Conservation (phyloP, 768 basidiomycete genomes). For the Boletus subparvulus region DNA sequence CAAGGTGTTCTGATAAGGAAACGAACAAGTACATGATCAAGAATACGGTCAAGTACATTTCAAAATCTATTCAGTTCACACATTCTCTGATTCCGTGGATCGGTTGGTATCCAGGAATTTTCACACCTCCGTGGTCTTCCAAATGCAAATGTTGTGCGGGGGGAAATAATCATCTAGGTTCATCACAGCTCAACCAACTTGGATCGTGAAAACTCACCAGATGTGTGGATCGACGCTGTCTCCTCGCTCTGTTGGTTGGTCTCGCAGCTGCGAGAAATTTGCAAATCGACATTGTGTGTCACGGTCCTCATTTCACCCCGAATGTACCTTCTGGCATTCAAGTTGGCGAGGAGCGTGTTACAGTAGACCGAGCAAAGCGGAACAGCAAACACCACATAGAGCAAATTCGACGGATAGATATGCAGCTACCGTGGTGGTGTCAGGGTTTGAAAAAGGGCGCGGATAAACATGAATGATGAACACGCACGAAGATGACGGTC, state of each 20-base stretch:
- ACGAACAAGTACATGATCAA: too few relatives aligned
- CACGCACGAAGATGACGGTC: conserved; percentile 44
- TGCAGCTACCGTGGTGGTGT: background rate
- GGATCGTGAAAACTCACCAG: background rate
- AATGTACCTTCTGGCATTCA: conserved; percentile 8
- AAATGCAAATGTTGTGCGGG: too few relatives aligned
- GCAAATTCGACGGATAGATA: background rate
- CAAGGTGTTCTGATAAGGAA: too few relatives aligned
- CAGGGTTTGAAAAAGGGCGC: background rate
- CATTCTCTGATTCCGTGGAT: background rate
- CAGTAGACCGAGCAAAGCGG: conserved; percentile 11
- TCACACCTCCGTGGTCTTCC: background rate
- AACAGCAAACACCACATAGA: background rate
- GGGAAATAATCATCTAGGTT: background rate
- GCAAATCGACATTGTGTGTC: background rate
- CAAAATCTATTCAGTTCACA: background rate
- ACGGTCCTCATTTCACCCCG: background rate
- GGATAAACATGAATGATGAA: background rate
- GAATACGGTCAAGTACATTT: too few relatives aligned
- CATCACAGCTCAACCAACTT: background rate
- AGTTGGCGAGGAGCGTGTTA: conserved; percentile 10
- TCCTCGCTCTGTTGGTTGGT: too few relatives aligned
- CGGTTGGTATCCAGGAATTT: background rate
- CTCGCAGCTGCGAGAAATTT: too few relatives aligned
- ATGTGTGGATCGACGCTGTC: background rate